Conservation (phyloP, 257 asterid genomes). For the Solanum sitiens region DNA sequence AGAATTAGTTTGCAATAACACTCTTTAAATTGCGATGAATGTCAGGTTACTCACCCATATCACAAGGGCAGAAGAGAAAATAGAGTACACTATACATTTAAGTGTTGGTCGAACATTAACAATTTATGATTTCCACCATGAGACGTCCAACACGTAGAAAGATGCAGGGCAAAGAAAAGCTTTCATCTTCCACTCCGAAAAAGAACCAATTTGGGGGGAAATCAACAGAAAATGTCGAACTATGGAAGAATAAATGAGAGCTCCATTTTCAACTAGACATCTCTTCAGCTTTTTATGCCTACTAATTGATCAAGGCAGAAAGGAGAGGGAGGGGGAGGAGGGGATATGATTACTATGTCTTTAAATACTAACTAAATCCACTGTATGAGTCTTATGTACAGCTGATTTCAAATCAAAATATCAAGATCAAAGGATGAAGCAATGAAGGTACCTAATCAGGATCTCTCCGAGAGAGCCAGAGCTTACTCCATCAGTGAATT, state of each 20-base stretch:
- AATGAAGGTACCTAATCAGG: constrained; percentile 40
- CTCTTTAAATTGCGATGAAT: neutral
- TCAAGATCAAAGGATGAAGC: neutral
- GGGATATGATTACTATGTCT: neutral
- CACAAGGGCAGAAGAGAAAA: neutral
- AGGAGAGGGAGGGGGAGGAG: neutral
- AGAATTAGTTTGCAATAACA: neutral
- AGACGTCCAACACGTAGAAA: neutral
- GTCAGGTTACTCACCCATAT: neutral
- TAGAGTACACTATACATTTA: neutral
- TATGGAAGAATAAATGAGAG: neutral
- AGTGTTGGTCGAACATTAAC: too few species aligned
- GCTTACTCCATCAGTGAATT: constrained; percentile 72
- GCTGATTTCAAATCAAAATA: neutral
- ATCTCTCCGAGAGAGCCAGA: constrained; percentile 94
- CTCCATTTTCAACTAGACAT: neutral
- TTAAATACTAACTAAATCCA: neutral
- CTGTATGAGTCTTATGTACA: neutral
- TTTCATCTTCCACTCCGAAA: neutral
- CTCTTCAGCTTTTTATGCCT: neutral
- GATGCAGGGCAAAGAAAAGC: neutral
- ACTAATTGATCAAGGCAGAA: neutral
- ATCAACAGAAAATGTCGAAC: neutral
- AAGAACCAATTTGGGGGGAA: neutral
- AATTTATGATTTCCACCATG: neutral